Conservation (phyloP, 1,284 basidiomycete genomes). For the Ustilago curta region DNA sequence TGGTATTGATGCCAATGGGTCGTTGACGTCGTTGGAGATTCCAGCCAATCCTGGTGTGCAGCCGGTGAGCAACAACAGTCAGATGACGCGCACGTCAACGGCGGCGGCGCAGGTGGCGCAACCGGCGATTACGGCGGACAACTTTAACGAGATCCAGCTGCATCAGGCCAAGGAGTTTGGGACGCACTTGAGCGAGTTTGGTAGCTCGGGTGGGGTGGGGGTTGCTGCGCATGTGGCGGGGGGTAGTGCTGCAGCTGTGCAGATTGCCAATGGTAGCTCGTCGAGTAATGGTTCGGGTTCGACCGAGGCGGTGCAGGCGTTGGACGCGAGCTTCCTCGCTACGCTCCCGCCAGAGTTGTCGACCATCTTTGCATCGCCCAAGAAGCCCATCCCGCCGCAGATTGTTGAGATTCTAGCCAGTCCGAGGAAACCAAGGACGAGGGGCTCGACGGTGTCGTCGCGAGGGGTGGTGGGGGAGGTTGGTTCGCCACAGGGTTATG, state of each 20-base stretch:
- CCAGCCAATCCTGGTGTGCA: neutral
- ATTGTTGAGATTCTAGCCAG: constrained; percentile 41
- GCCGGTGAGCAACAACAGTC: neutral
- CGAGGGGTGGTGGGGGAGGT: constrained; percentile 10
- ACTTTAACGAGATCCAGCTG: constrained; percentile 59
- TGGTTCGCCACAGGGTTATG: neutral
- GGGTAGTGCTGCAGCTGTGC: constrained; percentile 12
- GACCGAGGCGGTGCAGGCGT: neutral
- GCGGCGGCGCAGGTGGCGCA: neutral
- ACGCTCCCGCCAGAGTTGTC: constrained; percentile 31
- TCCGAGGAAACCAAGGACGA: constrained; percentile 7
- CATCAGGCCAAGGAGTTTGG: constrained; percentile 53
- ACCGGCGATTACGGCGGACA: constrained; percentile 46
- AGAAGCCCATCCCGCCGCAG: constrained; percentile 28
- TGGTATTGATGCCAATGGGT: constrained; percentile 41
- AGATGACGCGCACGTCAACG: constrained; percentile 21
- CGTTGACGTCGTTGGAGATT: constrained; percentile 30
- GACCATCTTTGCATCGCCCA: constrained; percentile 30
- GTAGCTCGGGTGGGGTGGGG: constrained; percentile 47
- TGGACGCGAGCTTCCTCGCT: constrained; percentile 27
- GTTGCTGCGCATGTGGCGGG: constrained; percentile 58
- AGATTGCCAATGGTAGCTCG: constrained; percentile 6
- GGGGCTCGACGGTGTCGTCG: neutral
- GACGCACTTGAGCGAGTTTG: constrained; percentile 55
- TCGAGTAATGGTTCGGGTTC: neutral